A percentile compares a stretch with the other conserved stretches of the same genome.
Conservation (phyloP, 1,139 yeast species). For the Casaregolazyma lundiana region DNA sequence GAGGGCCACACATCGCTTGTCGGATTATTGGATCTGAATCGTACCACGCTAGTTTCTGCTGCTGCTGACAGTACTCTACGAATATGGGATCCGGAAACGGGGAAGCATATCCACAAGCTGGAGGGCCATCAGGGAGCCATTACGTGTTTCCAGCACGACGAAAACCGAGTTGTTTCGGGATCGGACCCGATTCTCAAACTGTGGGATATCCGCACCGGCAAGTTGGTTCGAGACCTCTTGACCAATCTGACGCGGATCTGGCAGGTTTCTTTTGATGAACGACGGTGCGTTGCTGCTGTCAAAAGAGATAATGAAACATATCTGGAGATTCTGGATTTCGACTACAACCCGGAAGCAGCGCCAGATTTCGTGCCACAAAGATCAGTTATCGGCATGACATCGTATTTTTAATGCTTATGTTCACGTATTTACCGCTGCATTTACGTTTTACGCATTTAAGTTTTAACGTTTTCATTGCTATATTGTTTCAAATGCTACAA, state of each 20-base stretch:
- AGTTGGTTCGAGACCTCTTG: conserved; percentile 67
- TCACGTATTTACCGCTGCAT: too few relatives aligned
- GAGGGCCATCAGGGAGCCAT: conserved; percentile 87
- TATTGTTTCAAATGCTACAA: neutral
- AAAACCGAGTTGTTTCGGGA: conserved; percentile 80
- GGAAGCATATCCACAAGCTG: conserved; percentile 61
- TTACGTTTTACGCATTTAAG: too few relatives aligned
- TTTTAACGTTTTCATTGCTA: too few relatives aligned
- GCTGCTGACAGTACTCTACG: conserved; percentile 93
- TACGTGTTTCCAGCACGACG: conserved; percentile 90
- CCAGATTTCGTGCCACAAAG: neutral
- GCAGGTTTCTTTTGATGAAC: conserved; percentile 87
- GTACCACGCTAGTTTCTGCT: conserved; percentile 82
- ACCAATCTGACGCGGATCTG: conserved; percentile 79
- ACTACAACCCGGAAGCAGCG: conserved; percentile 34
- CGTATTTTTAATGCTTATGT: neutral
- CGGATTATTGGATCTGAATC: conserved; percentile 75
- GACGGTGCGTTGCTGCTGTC: conserved; percentile 91
- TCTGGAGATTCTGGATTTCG: conserved; percentile 83
- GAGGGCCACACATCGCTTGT: conserved; percentile 89
- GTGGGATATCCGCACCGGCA: conserved; percentile 82
- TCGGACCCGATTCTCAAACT: conserved; percentile 75
- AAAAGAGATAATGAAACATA: conserved; percentile 62
- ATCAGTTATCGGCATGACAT: neutral
- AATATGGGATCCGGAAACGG: conserved; percentile 86